A percentile compares a stretch with the other conserved stretches of the same genome.
Conservation (phyloP, 306 rosid genomes). For the Astragalus glycyphyllos region DNA sequence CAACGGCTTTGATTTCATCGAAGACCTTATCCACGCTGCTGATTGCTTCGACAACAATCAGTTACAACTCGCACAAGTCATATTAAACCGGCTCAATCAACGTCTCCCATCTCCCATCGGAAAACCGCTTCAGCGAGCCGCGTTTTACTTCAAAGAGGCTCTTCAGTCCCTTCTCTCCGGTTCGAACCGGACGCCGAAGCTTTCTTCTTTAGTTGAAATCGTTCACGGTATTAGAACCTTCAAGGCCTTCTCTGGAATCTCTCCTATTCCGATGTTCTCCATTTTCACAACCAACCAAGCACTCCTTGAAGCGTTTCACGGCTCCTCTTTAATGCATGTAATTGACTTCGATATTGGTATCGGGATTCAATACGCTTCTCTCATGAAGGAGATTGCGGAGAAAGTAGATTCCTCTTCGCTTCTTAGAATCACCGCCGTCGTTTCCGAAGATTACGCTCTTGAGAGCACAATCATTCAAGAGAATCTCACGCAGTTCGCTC, state of each 20-base stretch:
- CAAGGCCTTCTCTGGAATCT: conserved; percentile 73
- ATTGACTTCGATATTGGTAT: conserved; percentile 86
- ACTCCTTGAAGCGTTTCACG: conserved; percentile 69
- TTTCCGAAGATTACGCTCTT: conserved; percentile 67
- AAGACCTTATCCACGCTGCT: conserved; percentile 76
- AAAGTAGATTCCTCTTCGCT: conserved; percentile 50
- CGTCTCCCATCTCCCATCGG: conserved; percentile 60
- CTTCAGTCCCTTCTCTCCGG: conserved; percentile 73
- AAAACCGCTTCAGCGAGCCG: conserved; percentile 70
- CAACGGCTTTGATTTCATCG: conserved; percentile 63
- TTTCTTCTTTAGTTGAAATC: conserved; percentile 69
- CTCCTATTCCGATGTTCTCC: conserved; percentile 84
- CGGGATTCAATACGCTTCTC: conserved; percentile 85
- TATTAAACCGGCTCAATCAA: conserved; percentile 78
- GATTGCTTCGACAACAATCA: conserved; percentile 81
- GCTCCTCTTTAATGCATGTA: conserved; percentile 65
- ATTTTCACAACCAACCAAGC: conserved; percentile 90
- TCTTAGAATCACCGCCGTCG: conserved; percentile 73
- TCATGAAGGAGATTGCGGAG: conserved; percentile 79
- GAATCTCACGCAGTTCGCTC: conserved; percentile 77
- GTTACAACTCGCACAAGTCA: conserved; percentile 61
- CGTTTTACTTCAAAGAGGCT: conserved; percentile 79
- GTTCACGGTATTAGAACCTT: conserved; percentile 70
- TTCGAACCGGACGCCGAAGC: conserved; percentile 52
- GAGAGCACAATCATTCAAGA: conserved; percentile 65